Base-by-base conservation (phyloP, 2,329 filamentous ascomycete genomes). In the Fusarium verticillioides region DNA sequence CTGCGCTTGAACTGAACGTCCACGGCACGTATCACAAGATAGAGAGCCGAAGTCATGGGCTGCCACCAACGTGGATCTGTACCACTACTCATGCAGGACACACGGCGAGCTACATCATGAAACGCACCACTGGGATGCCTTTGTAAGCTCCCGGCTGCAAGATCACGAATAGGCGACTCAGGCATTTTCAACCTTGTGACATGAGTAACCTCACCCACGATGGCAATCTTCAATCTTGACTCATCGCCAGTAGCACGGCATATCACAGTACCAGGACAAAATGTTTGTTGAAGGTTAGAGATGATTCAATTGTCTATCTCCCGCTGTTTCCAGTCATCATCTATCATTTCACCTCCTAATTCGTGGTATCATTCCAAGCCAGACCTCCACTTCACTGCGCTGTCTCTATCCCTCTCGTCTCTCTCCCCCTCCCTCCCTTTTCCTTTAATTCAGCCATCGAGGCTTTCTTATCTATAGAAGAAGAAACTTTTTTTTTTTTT, bases 321-420 rank as follows among this genome's bases (percentile, higher is more conserved):
- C 64, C 49, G 57, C 58, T 46, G 37, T 63, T 57, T 63, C 46
- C 34, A 26, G 30, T 65, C 23, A 50, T 37, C 65, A 37, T 60
- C 67, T 57, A 58, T 69, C 71, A 66, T 69, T 49, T 69, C 69
- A 63, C 73, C 75, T 75, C 72, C 75, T 75, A 40, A 76, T 58
- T 76, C 76, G 63, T 78, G 76, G 76, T 78, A 78, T 78, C 76
- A 78, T 78, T 75, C 69, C 72, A 52, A 75, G 47, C 46, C 76
- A 68, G 52, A 70, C 66, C 43, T 66, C 58, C 61, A 58, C 60
- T 62, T 26, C 53, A 42, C 36, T 40, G 26, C 15, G 21, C 23
- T 39, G 32, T 67, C 21, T 37, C 21, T 40, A 23, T 23, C 28
- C 21, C 36, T 50, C 37, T 18, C 30, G 15, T 32, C 37, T 50